These are phyloP conservation scores for Tulasnella sp. DNA, from an alignment of 768 basidiomycete species.

Conservation along the genomic window DNA sequence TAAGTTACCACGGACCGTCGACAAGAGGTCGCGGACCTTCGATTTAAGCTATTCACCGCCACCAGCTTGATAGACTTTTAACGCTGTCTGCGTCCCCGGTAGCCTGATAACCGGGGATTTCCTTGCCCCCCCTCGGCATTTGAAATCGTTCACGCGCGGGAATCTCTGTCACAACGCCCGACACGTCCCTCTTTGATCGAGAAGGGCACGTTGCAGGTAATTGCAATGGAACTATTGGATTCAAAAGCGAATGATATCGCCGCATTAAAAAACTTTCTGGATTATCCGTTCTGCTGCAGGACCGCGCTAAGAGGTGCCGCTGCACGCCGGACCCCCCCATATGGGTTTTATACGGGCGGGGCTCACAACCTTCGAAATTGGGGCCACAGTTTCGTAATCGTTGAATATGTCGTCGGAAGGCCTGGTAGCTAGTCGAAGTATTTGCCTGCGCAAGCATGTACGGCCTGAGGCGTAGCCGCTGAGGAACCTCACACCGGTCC, in stretches of 20 bases:
- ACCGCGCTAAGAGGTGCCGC: constrained; percentile 1
- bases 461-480: constrained; percentile 6
- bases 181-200: constrained; percentile 7
- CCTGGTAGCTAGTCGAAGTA: not conserved
- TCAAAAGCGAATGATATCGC: constrained; percentile 14
- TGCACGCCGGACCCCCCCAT: not conserved
- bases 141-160: constrained; percentile 1
- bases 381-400: not conserved
- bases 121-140: not conserved
- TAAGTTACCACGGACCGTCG: not conserved
- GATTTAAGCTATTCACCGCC: constrained; percentile 15
- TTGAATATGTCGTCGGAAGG: not conserved
- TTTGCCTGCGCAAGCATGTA: not conserved
- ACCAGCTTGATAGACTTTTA: constrained; percentile 15
- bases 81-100: constrained; percentile 9
- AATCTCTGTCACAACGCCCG: not conserved
- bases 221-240: not conserved
- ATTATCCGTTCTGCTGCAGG: not conserved
- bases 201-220: constrained; percentile 3
- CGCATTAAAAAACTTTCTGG: not conserved
- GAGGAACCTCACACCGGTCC: not conserved
- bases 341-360: constrained; percentile 16
- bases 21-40: not conserved
- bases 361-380: not conserved
- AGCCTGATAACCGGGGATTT: constrained; percentile 7